Conservation (phyloP, 2,329 filamentous ascomycete species). For the Penicillium vulpinum region DNA sequence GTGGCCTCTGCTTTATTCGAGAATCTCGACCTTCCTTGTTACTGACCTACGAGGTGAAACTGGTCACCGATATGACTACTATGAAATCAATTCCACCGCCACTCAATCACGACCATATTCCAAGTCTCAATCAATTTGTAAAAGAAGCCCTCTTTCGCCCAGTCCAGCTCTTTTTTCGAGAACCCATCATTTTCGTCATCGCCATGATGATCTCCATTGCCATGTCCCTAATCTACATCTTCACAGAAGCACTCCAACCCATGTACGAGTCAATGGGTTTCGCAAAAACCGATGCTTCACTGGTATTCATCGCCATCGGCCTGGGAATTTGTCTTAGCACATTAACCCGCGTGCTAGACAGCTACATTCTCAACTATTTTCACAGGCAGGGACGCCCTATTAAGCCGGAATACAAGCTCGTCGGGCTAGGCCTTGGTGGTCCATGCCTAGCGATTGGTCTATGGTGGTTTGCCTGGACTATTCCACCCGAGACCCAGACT, state of each 20-base stretch:
- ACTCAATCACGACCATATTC: conserved; percentile 44
- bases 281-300: conserved; percentile 33
- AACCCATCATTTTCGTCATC: conserved; percentile 49
- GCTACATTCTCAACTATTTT: conserved; percentile 30
- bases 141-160: conserved; percentile 46
- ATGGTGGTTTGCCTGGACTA: conserved; percentile 52
- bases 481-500: conserved; percentile 42
- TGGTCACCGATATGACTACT: conserved; percentile 25
- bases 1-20: conserved; percentile 40
- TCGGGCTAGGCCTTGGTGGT: conserved; percentile 48
- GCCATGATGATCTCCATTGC: conserved; percentile 47
- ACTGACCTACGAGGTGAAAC: conserved; percentile 37
- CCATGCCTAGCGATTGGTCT: conserved; percentile 48
- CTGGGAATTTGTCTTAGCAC: conserved; percentile 46
- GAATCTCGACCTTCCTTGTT: conserved; percentile 51
- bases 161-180: conserved; percentile 46
- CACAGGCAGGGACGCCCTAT: conserved; percentile 23
- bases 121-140: conserved; percentile 40
- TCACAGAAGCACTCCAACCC: conserved; percentile 46
- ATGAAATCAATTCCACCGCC: conserved; percentile 17
- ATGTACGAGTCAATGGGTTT: conserved; percentile 45
- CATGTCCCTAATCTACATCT: conserved; percentile 52
- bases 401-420: conserved; percentile 51
- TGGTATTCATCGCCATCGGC: conserved; percentile 45
- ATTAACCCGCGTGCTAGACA: conserved; percentile 47